Evolutionary conservation across 352 stramenopile species (phyloP).

Genomic region (Globisporangium emineosum): DNA sequence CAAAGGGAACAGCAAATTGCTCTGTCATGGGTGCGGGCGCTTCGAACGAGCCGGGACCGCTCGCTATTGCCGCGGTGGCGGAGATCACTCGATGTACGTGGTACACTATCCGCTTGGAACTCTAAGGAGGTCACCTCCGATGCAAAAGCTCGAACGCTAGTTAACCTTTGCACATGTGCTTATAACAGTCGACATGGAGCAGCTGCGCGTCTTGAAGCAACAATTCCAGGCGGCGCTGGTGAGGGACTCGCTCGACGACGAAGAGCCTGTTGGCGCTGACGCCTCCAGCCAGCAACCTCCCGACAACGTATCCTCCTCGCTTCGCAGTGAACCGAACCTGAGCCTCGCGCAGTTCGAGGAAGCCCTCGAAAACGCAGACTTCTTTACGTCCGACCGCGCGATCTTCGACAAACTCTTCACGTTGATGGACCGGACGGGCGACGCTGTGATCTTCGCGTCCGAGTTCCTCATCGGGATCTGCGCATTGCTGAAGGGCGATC

Average conservation of each 20-base stretch:
- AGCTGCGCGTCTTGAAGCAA: background rate
- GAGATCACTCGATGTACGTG: slow-evolving; percentile 58
- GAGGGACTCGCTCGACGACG: background rate
- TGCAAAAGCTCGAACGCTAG: background rate
- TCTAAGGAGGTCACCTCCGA: background rate
- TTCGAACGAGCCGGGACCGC: slow-evolving; percentile 35
- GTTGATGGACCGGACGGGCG: slow-evolving; percentile 56
- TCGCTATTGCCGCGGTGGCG: slow-evolving; percentile 46
- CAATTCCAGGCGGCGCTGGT: background rate
- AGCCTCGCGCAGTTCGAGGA: slow-evolving; percentile 29
- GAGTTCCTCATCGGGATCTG: slow-evolving; percentile 48
- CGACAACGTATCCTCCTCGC: background rate
- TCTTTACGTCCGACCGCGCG: slow-evolving; percentile 38
- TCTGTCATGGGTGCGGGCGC: slow-evolving; percentile 27
- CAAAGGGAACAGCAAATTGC: no score
- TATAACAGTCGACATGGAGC: slow-evolving; percentile 25
- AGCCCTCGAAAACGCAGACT: slow-evolving; percentile 38
- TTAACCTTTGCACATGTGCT: background rate
- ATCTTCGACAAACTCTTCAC: slow-evolving; percentile 61
- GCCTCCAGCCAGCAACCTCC: background rate
- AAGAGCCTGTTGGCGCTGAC: slow-evolving; percentile 1
- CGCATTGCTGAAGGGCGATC: slow-evolving; percentile 37
- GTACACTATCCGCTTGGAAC: no score
- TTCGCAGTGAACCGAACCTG: slow-evolving; percentile 34
- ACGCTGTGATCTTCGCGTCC: slow-evolving; percentile 38